Evolutionary conservation across 2,329 filamentous ascomycete species (phyloP).

Genomic region (Sphaceloma murrayae): DNA sequence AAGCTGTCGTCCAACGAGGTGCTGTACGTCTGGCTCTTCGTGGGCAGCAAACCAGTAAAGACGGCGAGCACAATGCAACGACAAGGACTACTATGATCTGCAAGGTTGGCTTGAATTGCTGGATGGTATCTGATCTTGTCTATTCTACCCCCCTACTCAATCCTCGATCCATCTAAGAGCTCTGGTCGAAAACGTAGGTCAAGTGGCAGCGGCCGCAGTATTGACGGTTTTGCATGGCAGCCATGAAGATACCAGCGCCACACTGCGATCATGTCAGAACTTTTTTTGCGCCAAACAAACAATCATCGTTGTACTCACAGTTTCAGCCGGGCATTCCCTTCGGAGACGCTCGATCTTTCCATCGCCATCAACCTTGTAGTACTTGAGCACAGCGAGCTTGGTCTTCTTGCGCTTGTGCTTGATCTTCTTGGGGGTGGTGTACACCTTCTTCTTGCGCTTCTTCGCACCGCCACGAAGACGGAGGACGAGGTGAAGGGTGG

Average conservation of each 20-base stretch:
- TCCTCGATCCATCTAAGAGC: conserved; percentile 16
- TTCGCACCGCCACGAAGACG: conserved; percentile 97
- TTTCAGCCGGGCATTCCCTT: conserved; percentile 89
- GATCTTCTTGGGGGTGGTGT: conserved; percentile 99
- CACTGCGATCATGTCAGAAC: conserved; percentile 49
- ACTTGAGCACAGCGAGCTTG: conserved; percentile 99
- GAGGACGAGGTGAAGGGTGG: conserved; percentile 93
- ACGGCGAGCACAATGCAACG: conserved; percentile 25
- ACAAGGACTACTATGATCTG: conserved; percentile 18
- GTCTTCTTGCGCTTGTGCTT: conserved; percentile 99
- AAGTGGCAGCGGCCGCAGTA: conserved; percentile 74
- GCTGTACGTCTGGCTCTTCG: no score
- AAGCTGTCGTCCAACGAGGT: no score
- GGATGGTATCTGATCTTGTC: conserved; percentile 28
- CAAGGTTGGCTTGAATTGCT: conserved; percentile 19
- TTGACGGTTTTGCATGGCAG: conserved; percentile 98
- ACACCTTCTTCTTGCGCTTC: conserved; percentile 99
- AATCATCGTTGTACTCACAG: conserved; percentile 48
- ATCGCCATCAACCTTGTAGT: conserved; percentile 99
- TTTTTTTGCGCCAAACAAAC: not conserved
- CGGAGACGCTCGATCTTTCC: conserved; percentile 99
- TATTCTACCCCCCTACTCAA: not conserved
- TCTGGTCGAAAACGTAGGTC: conserved; percentile 61
- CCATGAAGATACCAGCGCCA: conserved; percentile 99
- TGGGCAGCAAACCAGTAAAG: no score